Evolutionary conservation across 1,139 yeast species (phyloP).

Genomic region (Geotrichum siamense): DNA sequence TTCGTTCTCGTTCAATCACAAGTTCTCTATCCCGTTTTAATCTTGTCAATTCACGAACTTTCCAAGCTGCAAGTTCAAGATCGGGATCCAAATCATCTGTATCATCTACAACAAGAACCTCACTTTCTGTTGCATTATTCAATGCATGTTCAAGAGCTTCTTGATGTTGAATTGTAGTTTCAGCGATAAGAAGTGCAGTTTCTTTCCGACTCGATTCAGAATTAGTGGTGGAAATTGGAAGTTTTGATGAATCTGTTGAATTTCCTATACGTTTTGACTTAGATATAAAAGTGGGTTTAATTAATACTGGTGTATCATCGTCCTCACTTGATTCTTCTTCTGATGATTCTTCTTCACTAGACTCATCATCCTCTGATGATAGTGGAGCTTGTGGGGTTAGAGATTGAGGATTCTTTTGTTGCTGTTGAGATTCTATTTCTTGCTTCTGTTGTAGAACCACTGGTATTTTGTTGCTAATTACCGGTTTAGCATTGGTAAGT

Average conservation of each 20-base stretch:
- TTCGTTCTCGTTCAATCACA: constrained; percentile 37
- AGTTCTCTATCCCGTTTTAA: constrained; percentile 40
- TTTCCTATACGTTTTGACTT: constrained; percentile 7
- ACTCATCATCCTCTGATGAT: constrained; percentile 11
- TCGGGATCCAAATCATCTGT: constrained; percentile 50
- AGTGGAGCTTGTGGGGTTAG: constrained; percentile 1
- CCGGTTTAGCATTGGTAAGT: constrained; percentile 6
- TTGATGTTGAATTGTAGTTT: constrained; percentile 29
- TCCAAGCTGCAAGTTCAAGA: constrained; percentile 44
- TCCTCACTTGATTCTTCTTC: constrained; percentile 9
- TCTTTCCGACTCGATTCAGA: constrained; percentile 21
- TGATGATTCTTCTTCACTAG: constrained; percentile 4
- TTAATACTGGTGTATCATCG: constrained; percentile 14
- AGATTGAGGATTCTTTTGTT: not conserved
- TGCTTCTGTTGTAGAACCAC: too few relatives aligned
- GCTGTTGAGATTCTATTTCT: too few relatives aligned
- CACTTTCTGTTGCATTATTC: constrained; percentile 23
- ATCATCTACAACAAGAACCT: constrained; percentile 42
- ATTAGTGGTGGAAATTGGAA: not conserved
- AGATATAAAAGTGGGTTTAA: constrained; percentile 16
- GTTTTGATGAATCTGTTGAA: not conserved
- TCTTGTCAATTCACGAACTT: constrained; percentile 39
- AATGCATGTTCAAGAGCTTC: constrained; percentile 8
- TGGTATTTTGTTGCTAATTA: too few relatives aligned
- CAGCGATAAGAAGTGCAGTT: constrained; percentile 30